These are phyloP conservation scores for Apophysomyces ossiformis DNA, from an alignment of 371 early-diverging fungal species.

Conservation along the genomic window DNA sequence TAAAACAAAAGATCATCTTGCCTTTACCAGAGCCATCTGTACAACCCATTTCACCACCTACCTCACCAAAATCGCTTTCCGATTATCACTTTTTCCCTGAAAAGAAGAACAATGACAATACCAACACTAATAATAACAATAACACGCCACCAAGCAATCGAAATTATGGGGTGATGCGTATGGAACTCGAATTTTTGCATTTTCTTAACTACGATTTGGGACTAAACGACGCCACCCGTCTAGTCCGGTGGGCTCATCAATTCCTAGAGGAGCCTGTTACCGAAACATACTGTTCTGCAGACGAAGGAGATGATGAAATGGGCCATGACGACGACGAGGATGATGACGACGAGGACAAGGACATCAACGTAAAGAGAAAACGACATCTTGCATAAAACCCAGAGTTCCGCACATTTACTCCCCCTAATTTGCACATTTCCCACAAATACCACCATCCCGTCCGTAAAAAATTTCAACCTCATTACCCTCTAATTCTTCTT, in stretches of 20 bases:
- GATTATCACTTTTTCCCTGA: conserved; percentile 16
- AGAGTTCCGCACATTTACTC: background rate
- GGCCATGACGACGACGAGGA: conserved; percentile 26
- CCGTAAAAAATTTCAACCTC: too few species aligned
- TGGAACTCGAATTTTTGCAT: conserved; percentile 65
- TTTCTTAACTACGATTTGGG: conserved; percentile 56
- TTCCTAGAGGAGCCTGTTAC: conserved; percentile 3
- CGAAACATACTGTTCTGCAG: conserved; percentile 35
- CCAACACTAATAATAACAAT: background rate
- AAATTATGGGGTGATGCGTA: conserved; percentile 35
- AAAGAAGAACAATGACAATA: conserved; percentile 12
- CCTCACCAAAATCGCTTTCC: conserved; percentile 28
- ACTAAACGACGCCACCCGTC: conserved; percentile 32
- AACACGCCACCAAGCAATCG: conserved; percentile 8
- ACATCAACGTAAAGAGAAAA: background rate
- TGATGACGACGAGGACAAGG: background rate
- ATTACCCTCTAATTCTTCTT: too few species aligned
- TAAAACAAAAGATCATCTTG: conserved; percentile 10
- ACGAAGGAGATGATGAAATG: conserved; percentile 49
- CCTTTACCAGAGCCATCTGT: background rate
- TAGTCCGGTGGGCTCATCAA: conserved; percentile 41
- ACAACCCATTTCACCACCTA: conserved; percentile 27
- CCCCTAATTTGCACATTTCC: background rate
- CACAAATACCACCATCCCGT: background rate
- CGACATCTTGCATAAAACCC: background rate